Conservation (phyloP, 2,329 filamentous ascomycete species). For the Dryadomyces quercus-mongolicae region DNA sequence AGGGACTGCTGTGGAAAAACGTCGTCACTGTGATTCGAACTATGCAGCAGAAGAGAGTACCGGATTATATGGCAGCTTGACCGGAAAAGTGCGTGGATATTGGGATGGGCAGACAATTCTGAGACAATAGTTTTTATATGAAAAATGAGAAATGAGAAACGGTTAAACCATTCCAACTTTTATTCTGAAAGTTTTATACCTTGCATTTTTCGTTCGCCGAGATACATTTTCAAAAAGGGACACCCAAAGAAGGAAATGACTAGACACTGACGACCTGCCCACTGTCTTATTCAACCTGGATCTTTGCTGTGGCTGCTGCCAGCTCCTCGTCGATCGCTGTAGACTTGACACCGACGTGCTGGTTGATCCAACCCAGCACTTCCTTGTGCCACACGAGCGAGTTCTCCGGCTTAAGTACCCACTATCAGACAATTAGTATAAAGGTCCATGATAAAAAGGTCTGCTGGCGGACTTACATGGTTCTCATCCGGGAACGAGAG, state of each 20-base stretch:
- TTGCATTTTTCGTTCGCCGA: background rate
- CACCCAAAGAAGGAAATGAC: background rate
- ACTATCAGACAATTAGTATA: conserved; percentile 24
- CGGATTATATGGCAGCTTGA: background rate
- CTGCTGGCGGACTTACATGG: conserved; percentile 26
- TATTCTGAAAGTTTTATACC: too few species aligned
- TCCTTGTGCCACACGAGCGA: conserved; percentile 80
- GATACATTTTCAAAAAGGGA: background rate
- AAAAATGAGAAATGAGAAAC: too few species aligned
- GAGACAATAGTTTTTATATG: background rate
- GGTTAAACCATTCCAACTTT: too few species aligned
- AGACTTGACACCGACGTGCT: conserved; percentile 36
- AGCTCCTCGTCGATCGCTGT: background rate
- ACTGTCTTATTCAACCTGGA: background rate
- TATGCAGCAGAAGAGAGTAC: conserved; percentile 4
- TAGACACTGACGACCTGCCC: background rate
- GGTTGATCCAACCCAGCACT: conserved; percentile 67
- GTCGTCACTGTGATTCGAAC: conserved; percentile 5
- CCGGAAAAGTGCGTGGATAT: too few species aligned
- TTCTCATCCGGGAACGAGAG: conserved; percentile 70
- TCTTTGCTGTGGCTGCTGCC: background rate
- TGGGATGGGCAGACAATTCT: background rate
- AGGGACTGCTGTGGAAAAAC: conserved; percentile 7
- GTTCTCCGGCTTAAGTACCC: conserved; percentile 89
- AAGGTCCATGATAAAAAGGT: too few species aligned